Percentiles rank a stretch among this genome's conserved stretches.
These are phyloP conservation scores for Xylariomycetidae sp. DNA, from an alignment of 2,329 filamentous ascomycete genomes.

Conservation along the genomic window DNA sequence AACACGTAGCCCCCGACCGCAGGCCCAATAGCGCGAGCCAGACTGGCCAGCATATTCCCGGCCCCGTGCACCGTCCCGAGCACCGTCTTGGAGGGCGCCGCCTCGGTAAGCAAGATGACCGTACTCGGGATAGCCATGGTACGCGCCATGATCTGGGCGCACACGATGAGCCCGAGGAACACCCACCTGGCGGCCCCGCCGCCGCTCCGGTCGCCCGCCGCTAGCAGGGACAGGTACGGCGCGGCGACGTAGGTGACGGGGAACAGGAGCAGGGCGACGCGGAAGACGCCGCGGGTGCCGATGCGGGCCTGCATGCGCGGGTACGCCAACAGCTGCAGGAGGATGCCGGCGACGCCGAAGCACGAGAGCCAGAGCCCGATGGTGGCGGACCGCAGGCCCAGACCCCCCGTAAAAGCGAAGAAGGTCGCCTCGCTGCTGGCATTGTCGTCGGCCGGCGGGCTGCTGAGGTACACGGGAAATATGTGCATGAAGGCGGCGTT, in stretches of 20 bases:
- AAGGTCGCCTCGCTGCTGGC: conserved; percentile 27
- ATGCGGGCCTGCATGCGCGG: conserved; percentile 51
- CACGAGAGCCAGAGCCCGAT: conserved; percentile 45
- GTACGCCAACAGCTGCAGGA: conserved; percentile 58
- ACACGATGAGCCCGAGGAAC: conserved; percentile 49
- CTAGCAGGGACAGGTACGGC: conserved; percentile 55
- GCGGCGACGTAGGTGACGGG: conserved; percentile 54
- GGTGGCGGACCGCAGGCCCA: conserved; percentile 41
- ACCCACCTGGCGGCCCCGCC: conserved; percentile 39
- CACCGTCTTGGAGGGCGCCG: conserved; percentile 29
- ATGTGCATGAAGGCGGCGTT: conserved; percentile 60
- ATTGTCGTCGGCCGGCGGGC: conserved; percentile 38
- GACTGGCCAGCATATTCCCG: conserved; percentile 23
- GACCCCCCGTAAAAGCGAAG: conserved; percentile 53
- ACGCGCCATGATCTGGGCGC: conserved; percentile 55
- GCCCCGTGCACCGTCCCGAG: conserved; percentile 34
- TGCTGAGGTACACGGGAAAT: conserved; percentile 59
- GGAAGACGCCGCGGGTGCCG: conserved; percentile 56
- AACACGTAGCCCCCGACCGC: conserved; percentile 25
- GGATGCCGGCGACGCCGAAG: conserved; percentile 56
- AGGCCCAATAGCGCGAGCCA: conserved; percentile 22
- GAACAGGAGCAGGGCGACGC: conserved; percentile 53
- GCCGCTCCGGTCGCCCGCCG: conserved; percentile 22
- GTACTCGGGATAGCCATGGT: conserved; percentile 47
- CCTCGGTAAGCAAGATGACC: conserved; percentile 34